Base-by-base conservation (phyloP, 1,139 yeast genomes). In the Saccharomycopsis hybrid region DNA sequence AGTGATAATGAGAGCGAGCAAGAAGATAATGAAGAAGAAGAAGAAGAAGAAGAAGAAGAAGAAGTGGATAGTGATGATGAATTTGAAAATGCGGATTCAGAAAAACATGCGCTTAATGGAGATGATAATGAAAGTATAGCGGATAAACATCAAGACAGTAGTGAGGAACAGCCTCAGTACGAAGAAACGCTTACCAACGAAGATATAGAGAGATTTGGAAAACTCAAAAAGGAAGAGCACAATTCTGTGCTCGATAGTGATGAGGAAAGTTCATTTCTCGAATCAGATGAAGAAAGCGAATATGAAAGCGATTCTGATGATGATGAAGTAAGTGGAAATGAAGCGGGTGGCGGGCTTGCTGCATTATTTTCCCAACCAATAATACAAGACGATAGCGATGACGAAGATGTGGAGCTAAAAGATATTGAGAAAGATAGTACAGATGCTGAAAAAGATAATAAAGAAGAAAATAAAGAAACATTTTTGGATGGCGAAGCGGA, bases 241-340 rank as follows among this genome's bases (percentile, higher is more conserved):
- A 50, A 58, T 50, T 53, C 59, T 4, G 47, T 57, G 5, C 51
- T 58, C 44, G 63, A 60, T 42, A 58, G 60, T 48, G 61, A 58
- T 47, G 58, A 56, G 35, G 39, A 50, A 5, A 44, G 40, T 4
- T 41, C 49, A n/a, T 18, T 18, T 18, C 18, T 18, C 18, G 56
- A 48, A 36, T 43, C 47, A 11, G 48, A 49, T n/a, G 50, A 50
- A 11, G 54, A 49, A 47, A 18, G 18, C 18, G 18, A 18, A 18
- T 18, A 18, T 18, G 60, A 59, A 35, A 57, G 57, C 48, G 46
- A 43, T 33, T 39, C 48, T 27, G 18, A 18, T 18, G 38, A 43
- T 33, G 52, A 47, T 48, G 50, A 48, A 9, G 45, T 49, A 2
- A 57, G 54, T 24, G 42, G 55, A 30, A 61, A 55, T 29, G 51